Evolutionary conservation across 495 filamentous ascomycete genomes (phyloP).

Genomic region (Hyaloscypha bicolor): DNA sequence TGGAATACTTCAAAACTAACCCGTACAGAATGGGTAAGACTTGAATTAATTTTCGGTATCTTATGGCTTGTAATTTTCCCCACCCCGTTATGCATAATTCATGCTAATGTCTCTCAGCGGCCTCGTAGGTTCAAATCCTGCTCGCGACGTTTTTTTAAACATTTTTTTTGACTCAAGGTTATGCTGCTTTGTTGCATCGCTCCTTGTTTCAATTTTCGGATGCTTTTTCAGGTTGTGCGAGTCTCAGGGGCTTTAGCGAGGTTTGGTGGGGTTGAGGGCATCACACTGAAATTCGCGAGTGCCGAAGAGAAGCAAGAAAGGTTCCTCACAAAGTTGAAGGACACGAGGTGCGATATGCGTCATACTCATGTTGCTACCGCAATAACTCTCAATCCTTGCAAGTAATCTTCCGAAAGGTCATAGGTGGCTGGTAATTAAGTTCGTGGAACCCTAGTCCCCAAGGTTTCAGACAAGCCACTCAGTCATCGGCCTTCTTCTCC

Average conservation of each 20-base stretch:
- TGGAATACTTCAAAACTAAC: no score
- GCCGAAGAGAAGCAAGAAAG: not conserved
- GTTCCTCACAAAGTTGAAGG: not conserved
- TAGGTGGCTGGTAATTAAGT: no score
- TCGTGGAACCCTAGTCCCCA: not conserved
- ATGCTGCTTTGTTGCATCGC: not conserved
- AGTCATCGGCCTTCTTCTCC: not conserved
- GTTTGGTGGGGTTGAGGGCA: not conserved
- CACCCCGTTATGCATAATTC: no score
- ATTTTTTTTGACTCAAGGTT: constrained; percentile 10
- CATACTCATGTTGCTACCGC: no score
- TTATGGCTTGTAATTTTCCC: no score
- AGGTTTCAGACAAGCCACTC: not conserved
- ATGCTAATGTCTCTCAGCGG: no score
- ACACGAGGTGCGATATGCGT: no score
- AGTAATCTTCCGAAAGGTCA: no score
- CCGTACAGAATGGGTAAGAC: constrained; percentile 47
- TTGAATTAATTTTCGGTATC: constrained; percentile 48
- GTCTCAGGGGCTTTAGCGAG: not conserved
- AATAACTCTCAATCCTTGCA: no score
- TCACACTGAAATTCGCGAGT: not conserved
- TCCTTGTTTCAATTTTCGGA: not conserved
- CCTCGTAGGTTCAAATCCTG: constrained; percentile 47
- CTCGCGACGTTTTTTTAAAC: constrained; percentile 16
- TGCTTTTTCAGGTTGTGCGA: not conserved